Conservation (phyloP, 495 filamentous ascomycete genomes). For the Trichoderma orchidacearum region DNA sequence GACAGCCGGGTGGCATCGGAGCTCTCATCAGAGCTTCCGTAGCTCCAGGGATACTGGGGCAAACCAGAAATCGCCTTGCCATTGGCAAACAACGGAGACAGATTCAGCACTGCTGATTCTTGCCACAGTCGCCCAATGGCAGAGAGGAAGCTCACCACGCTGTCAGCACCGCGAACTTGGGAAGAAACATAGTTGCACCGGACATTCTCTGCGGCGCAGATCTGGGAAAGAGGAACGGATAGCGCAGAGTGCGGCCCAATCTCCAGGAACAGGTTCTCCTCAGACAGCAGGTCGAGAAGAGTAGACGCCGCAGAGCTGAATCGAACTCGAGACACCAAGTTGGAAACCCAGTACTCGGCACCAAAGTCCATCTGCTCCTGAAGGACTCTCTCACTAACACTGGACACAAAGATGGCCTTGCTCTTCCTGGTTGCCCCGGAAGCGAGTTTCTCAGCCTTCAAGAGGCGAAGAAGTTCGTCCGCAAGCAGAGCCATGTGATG, state of each 20-base stretch:
- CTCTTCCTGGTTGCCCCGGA: not conserved
- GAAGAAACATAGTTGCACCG: not conserved
- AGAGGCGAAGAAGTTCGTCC: slow-evolving; percentile 9
- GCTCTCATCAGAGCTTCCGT: slow-evolving; percentile 20
- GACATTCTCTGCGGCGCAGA: not conserved
- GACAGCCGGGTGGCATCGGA: slow-evolving; percentile 38
- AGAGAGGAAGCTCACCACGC: not conserved
- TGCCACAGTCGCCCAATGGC: slow-evolving; percentile 2
- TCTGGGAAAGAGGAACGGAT: slow-evolving; percentile 2
- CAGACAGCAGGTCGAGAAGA: slow-evolving; percentile 7
- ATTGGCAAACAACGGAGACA: not conserved
- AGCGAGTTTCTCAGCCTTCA: slow-evolving; percentile 8
- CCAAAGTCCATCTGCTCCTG: slow-evolving; percentile 6
- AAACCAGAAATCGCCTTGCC: slow-evolving; percentile 11
- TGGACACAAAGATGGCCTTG: slow-evolving; percentile 15
- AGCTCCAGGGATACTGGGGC: slow-evolving; percentile 23
- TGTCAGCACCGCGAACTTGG: not conserved
- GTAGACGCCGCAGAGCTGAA: slow-evolving; percentile 19
- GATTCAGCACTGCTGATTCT: not conserved
- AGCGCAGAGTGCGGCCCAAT: slow-evolving; percentile 33
- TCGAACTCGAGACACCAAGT: slow-evolving; percentile 15
- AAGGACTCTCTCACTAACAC: slow-evolving; percentile 15
- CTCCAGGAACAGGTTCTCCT: slow-evolving; percentile 22
- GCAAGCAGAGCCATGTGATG: slow-evolving; percentile 15
- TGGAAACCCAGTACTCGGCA: slow-evolving; percentile 15